phyloP scores from a whole-genome alignment of 371 early-diverging fungal species.

The Haplosporangium sp. region DNA sequence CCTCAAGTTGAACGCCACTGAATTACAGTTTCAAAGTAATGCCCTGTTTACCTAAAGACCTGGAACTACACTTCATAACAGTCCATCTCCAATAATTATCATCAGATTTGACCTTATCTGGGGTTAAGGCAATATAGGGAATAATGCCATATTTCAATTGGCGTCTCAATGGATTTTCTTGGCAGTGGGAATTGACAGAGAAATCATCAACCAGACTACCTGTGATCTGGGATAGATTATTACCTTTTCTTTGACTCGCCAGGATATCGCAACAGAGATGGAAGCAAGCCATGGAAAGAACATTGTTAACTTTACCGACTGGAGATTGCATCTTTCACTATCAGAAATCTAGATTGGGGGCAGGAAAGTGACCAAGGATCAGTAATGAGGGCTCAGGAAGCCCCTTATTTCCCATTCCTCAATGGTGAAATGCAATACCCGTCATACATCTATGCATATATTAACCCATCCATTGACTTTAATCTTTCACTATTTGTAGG shows the following conservation, averaged over 20 bases:
- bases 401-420: slow-evolving; percentile 5
- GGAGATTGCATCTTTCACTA: no score
- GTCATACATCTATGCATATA: neutral
- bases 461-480: neutral
- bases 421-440: neutral
- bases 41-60: slow-evolving; percentile 7
- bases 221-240: neutral
- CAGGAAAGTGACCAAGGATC: neutral
- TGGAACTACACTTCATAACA: neutral
- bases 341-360: neutral
- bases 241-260: no score
- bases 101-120: neutral
- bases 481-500: slow-evolving; percentile 7
- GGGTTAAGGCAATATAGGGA: neutral
- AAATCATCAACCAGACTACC: neutral
- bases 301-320: no score
- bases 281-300: slow-evolving; percentile 7
- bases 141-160: neutral
- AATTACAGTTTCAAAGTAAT: slow-evolving; percentile 56
- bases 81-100: neutral
- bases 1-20: slow-evolving; percentile 26
- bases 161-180: no score
- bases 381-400: neutral
- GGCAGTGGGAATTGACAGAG: neutral
- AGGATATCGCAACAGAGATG: no score